Conservation (phyloP, 2,329 filamentous ascomycete species). For the Sclerotinia minor region DNA sequence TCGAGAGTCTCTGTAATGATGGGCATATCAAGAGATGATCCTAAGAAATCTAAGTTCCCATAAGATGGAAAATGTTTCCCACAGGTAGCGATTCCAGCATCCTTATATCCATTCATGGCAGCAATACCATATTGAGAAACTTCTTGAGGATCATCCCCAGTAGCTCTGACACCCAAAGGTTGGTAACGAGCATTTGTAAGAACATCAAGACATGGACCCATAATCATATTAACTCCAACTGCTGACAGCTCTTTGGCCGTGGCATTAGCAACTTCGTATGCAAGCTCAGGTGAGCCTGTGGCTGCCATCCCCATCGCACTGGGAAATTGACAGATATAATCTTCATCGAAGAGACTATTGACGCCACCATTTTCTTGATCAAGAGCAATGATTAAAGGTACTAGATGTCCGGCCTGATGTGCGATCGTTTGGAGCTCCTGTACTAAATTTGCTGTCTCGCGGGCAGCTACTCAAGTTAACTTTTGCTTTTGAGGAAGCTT, state of each 20-base stretch:
- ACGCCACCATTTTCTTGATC: slow-evolving; percentile 98
- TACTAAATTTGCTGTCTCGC: slow-evolving; percentile 84
- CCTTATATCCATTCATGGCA: slow-evolving; percentile 88
- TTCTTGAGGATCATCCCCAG: slow-evolving; percentile 91
- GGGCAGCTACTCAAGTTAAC: slow-evolving; percentile 63
- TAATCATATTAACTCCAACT: slow-evolving; percentile 92
- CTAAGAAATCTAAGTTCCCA: slow-evolving; percentile 89
- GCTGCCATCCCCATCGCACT: slow-evolving; percentile 97
- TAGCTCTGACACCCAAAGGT: slow-evolving; percentile 83
- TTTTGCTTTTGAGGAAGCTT: slow-evolving; percentile 16
- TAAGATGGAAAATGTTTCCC: slow-evolving; percentile 98
- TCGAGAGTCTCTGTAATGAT: slow-evolving; percentile 95
- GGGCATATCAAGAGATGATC: slow-evolving; percentile 86
- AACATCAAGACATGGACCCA: slow-evolving; percentile 91
- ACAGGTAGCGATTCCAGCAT: slow-evolving; percentile 83
- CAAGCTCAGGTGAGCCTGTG: slow-evolving; percentile 78
- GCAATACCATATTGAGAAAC: slow-evolving; percentile 90
- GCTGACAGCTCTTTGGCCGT: slow-evolving; percentile 90
- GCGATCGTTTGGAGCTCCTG: slow-evolving; percentile 92
- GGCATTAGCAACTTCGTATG: slow-evolving; percentile 87
- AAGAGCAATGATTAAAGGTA: slow-evolving; percentile 84
- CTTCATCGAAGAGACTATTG: slow-evolving; percentile 93
- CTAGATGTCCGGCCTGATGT: slow-evolving; percentile 82
- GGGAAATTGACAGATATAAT: slow-evolving; percentile 93
- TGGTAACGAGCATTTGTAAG: slow-evolving; percentile 91